Base-by-base conservation (phyloP, 345 rosid species). In the Viola odorata region DNA sequence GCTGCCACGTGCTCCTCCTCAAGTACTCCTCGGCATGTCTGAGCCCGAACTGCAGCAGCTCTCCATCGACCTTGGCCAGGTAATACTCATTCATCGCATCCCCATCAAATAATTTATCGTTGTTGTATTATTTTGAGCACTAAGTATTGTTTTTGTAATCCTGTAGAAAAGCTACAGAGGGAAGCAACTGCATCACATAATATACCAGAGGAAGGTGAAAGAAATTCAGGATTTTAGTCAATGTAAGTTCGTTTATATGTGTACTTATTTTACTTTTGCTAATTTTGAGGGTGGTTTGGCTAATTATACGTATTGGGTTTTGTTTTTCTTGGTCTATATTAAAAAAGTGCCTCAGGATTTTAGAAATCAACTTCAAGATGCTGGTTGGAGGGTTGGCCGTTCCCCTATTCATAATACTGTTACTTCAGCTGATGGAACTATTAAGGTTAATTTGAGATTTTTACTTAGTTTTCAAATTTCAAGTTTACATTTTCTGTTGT, bases 391-490 rank as follows among this genome's bases (percentile, higher is more conserved):
- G 50, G 80, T 94, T 0, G 97, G 97, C 41, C 78, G 96, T 58
- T 88, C 95, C 6, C 91, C 92, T 0, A 62, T 94, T 72, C 81
- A 79, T 69, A 75, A 54, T 3, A 67, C 84, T 37, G 92, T 90
- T 57, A 82, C 88, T 50, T 96, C 97, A 3, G 80, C 89, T 47
- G 97, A 94, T 85, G 97, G 99, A 63, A 94, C 97, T 61, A 73
- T 88, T 58, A 94, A 94, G 97, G 99, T 94, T 49, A 42, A 16
- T 14, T 39, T 10, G 1, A 5, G 5, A 14, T 1, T 60, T 4
- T 7, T 8, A 1, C 39, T 41, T 3, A n/a, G 32, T 23, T 23
- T 23, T 23, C 2, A 23, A 23, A 23, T 54, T 14, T 54, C 2
- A 12, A 6, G 5, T 14, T 6, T 14, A 23, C 44, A 5, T 45